A percentile compares a stretch with the other conserved stretches of the same genome.
These are phyloP conservation scores for Aphelidium insulamus DNA, from an alignment of 371 early-diverging fungal genomes.

Conservation along the genomic window DNA sequence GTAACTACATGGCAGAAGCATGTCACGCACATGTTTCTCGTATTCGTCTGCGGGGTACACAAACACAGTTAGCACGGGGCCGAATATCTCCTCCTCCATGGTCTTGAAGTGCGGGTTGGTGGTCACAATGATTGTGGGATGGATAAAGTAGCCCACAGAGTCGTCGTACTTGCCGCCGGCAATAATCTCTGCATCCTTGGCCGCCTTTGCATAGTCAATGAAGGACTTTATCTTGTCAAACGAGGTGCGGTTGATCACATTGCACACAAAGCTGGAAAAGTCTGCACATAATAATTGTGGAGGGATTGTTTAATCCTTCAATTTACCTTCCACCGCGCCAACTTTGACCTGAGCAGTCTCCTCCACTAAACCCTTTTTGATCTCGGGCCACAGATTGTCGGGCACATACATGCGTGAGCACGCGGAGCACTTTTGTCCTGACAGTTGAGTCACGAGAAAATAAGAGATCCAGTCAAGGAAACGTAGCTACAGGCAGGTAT, in stretches of 20 bases:
- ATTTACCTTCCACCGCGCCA: constrained; percentile 36
- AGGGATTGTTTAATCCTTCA: background rate
- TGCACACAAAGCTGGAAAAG: constrained; percentile 47
- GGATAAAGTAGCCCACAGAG: constrained; percentile 65
- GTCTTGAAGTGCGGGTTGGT: constrained; percentile 65
- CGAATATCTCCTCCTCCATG: constrained; percentile 88
- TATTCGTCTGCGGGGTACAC: constrained; percentile 69
- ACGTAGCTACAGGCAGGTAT: too few species aligned
- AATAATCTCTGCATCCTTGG: constrained; percentile 37
- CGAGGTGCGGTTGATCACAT: constrained; percentile 77
- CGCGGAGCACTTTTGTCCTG: constrained; percentile 96
- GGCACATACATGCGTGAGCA: constrained; percentile 78
- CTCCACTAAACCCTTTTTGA: constrained; percentile 33
- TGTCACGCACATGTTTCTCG: constrained; percentile 10
- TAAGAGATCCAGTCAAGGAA: too few species aligned
- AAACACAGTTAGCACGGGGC: constrained; percentile 86
- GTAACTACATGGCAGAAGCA: constrained; percentile 7
- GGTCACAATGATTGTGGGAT: constrained; percentile 78
- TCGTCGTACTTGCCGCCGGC: constrained; percentile 63
- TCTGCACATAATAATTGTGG: constrained; percentile 13
- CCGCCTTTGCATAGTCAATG: constrained; percentile 48
- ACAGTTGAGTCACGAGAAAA: too few species aligned
- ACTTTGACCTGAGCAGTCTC: constrained; percentile 53
- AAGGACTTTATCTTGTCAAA: constrained; percentile 78
- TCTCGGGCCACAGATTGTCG: constrained; percentile 49